These are phyloP conservation scores for Fusarium sp. DNA, from an alignment of 2,329 filamentous ascomycete genomes.

Conservation along the genomic window DNA sequence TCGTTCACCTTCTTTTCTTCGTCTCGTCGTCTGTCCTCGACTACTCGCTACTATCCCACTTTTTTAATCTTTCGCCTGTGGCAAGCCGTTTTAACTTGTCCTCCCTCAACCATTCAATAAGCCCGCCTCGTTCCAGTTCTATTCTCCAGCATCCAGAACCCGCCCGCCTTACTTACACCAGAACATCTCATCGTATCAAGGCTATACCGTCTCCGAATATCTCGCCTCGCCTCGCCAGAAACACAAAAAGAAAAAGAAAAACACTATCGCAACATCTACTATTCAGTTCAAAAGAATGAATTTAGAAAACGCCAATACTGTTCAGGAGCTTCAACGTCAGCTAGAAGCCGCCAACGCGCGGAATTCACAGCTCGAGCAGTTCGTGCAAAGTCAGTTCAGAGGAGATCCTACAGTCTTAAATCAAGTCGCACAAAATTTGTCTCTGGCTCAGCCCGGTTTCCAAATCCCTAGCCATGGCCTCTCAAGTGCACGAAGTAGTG, in stretches of 20 bases:
- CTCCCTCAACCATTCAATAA: slow-evolving; percentile 6
- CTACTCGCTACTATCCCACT: slow-evolving; percentile 29
- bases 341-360: slow-evolving; percentile 33
- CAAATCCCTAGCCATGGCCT: slow-evolving; percentile 32
- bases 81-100: slow-evolving; percentile 20
- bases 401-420: slow-evolving; percentile 30
- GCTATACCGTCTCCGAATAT: slow-evolving; percentile 16
- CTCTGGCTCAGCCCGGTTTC: slow-evolving; percentile 23
- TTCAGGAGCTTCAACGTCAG: slow-evolving; percentile 42
- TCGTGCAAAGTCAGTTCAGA: slow-evolving; percentile 33
- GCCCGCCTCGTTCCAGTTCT: slow-evolving; percentile 14
- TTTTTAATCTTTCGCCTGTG: slow-evolving; percentile 30
- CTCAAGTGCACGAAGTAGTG: slow-evolving; percentile 33
- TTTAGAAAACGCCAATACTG: slow-evolving; percentile 33
- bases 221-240: slow-evolving; percentile 2
- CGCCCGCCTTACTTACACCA: slow-evolving; percentile 31
- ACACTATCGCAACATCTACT: slow-evolving; percentile 4
- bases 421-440: slow-evolving; percentile 26
- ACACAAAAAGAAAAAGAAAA: background rate
- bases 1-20: slow-evolving; percentile 30
- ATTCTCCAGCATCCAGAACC: slow-evolving; percentile 4
- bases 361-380: slow-evolving; percentile 37
- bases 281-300: slow-evolving; percentile 35
- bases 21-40: slow-evolving; percentile 39
- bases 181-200: slow-evolving; percentile 12